A percentile compares a stretch with the other conserved stretches of the same genome.
These are phyloP conservation scores for Usnea hakonensis DNA, from an alignment of 495 filamentous ascomycete species.

Conservation along the genomic window DNA sequence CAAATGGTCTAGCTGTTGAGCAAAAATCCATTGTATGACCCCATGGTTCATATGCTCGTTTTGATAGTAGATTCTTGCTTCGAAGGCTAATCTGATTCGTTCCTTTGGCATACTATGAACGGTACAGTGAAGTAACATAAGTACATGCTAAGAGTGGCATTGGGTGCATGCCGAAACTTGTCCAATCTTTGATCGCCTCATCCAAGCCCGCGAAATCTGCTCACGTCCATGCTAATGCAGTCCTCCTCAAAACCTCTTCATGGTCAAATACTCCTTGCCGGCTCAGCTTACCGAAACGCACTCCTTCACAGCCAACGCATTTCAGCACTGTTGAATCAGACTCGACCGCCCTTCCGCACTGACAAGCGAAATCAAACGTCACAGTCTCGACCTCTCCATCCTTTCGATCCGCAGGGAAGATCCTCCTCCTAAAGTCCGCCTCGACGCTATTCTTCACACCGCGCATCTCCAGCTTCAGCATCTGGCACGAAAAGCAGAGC, in stretches of 20 bases:
- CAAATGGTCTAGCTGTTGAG: not conserved
- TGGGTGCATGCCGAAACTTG: not conserved
- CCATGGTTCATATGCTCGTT: not conserved
- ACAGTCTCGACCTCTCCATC: not conserved
- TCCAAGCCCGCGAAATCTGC: not conserved
- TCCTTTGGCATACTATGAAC: not conserved
- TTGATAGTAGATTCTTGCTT: not conserved
- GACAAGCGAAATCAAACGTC: not conserved
- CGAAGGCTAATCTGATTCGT: not conserved
- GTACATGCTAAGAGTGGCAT: not conserved
- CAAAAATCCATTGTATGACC: not conserved
- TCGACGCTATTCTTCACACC: not conserved
- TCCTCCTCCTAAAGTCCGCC: not conserved
- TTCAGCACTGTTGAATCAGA: not conserved
- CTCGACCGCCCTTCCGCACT: not conserved
- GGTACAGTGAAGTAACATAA: not conserved
- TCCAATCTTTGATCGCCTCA: not conserved
- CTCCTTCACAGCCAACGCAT: not conserved
- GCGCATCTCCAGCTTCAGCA: not conserved
- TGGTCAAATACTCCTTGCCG: not conserved
- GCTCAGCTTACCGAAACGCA: not conserved
- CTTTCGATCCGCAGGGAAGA: not conserved
- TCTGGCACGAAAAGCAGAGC: not conserved
- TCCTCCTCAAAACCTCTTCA: not conserved
- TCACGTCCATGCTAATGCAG: constrained; percentile 1